These are phyloP conservation scores for Ogataea nitratoaversa DNA, from an alignment of 805 yeast species.

Conservation along the genomic window DNA sequence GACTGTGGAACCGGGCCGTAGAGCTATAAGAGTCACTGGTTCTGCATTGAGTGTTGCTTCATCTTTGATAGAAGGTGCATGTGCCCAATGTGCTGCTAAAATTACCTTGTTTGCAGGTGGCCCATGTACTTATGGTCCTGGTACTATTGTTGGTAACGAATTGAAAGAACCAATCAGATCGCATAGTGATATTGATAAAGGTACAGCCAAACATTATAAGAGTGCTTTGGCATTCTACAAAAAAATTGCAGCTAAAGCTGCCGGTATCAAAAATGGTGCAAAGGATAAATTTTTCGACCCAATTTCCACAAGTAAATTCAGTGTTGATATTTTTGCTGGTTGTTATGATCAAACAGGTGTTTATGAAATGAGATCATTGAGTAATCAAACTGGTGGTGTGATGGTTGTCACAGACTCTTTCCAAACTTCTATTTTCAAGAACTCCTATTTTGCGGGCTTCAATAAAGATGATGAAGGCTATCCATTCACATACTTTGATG, in stretches of 20 bases:
- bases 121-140: conserved; percentile 93
- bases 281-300: conserved; percentile 35
- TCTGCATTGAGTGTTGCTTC: conserved; percentile 86
- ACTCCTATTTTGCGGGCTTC: conserved; percentile 83
- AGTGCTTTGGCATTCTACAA: conserved; percentile 84
- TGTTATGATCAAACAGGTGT: conserved; percentile 95
- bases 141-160: conserved; percentile 86
- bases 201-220: conserved; percentile 79
- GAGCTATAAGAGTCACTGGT: conserved; percentile 91
- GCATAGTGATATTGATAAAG: conserved; percentile 93
- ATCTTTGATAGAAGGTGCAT: conserved; percentile 73
- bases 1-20: conserved; percentile 78
- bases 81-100: conserved; percentile 83
- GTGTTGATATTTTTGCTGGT: conserved; percentile 89
- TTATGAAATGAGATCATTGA: conserved; percentile 84
- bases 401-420: conserved; percentile 86
- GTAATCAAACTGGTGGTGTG: conserved; percentile 87
- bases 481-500: conserved; percentile 87
- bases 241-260: conserved; percentile 63
- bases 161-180: conserved; percentile 96
- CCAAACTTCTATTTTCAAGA: conserved; percentile 91
- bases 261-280: conserved; percentile 38
- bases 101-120: conserved; percentile 90
- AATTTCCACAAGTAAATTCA: conserved; percentile 55
- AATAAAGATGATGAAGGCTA: conserved; percentile 83